phyloP scores from a whole-genome alignment of 805 yeast genomes.

The Teunomyces funiuensis region DNA sequence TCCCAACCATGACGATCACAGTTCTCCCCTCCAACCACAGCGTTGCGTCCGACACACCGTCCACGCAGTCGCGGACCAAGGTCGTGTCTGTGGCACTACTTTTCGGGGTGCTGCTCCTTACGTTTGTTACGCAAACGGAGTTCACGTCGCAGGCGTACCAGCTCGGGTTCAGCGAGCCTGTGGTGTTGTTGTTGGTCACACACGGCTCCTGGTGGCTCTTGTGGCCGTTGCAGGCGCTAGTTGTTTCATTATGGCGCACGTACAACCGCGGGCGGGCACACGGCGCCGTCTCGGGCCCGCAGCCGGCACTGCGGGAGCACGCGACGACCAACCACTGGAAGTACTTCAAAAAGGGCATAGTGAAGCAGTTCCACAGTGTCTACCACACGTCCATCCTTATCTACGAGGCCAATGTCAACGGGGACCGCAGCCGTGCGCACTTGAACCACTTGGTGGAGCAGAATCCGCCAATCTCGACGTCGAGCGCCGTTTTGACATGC shows the following conservation, averaged over 20 bases:
- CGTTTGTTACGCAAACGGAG: slow-evolving; percentile 82
- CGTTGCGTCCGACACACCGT: slow-evolving; percentile 21
- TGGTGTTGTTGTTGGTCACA: slow-evolving; percentile 62
- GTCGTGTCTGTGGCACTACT: slow-evolving; percentile 32
- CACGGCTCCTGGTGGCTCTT: slow-evolving; percentile 77
- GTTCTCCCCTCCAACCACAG: slow-evolving; percentile 23
- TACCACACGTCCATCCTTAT: slow-evolving; percentile 44
- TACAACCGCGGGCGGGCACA: no score
- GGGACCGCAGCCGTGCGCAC: slow-evolving; percentile 31
- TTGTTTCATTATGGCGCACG: slow-evolving; percentile 50
- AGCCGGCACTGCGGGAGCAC: slow-evolving; percentile 14
- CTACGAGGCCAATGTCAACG: slow-evolving; percentile 41
- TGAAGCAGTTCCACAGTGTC: slow-evolving; percentile 44
- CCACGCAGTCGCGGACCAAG: slow-evolving; percentile 35
- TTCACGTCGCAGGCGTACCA: slow-evolving; percentile 68
- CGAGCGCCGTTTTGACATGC: slow-evolving; percentile 34
- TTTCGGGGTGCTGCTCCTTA: slow-evolving; percentile 37
- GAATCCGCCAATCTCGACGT: slow-evolving; percentile 35
- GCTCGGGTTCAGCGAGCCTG: slow-evolving; percentile 64
- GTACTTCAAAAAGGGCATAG: slow-evolving; percentile 37
- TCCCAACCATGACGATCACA: slow-evolving; percentile 32
- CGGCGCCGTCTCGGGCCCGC: no score
- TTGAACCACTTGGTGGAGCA: slow-evolving; percentile 35
- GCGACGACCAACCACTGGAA: slow-evolving; percentile 15
- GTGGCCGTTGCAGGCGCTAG: slow-evolving; percentile 65